phyloP scores from a whole-genome alignment of 163 green algal genomes.

The Volvox carteri region DNA sequence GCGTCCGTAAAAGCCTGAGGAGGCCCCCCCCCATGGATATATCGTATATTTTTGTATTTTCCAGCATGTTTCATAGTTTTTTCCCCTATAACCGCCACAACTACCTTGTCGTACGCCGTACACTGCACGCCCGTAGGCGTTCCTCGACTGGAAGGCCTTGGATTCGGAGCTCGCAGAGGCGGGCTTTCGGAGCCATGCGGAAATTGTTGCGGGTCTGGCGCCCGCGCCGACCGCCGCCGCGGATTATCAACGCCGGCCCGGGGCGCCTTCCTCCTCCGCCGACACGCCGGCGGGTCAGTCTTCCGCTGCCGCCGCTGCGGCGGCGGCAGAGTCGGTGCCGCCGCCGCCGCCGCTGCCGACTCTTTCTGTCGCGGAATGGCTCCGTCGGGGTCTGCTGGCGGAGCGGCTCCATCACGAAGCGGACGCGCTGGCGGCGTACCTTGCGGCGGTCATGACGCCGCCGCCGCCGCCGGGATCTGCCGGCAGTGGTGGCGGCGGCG shows the following conservation, averaged over 20 bases:
- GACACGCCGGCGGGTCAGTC: background rate
- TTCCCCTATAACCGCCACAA: too few relatives aligned
- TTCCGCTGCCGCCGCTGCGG: conserved; percentile 16
- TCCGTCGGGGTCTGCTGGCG: conserved; percentile 73
- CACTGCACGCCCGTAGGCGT: conserved; percentile 53
- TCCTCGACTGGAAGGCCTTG: conserved; percentile 75
- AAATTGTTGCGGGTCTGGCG: conserved; percentile 20
- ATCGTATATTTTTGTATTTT: too few relatives aligned
- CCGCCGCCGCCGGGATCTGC: background rate
- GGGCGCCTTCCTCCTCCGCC: background rate
- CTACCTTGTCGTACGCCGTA: too few relatives aligned
- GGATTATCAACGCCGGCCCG: conserved; percentile 4
- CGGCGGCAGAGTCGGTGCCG: background rate
- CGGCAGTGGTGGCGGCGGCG: background rate
- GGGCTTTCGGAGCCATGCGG: conserved; percentile 41
- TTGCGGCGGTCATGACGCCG: conserved; percentile 34
- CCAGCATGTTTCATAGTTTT: too few relatives aligned
- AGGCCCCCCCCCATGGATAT: too few relatives aligned
- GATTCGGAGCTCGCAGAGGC: conserved; percentile 61
- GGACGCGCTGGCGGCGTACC: conserved; percentile 67
- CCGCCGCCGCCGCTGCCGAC: conserved; percentile 34
- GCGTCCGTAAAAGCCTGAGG: too few relatives aligned
- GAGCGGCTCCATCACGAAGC: conserved; percentile 77
- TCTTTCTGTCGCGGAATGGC: conserved; percentile 61
- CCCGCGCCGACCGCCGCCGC: background rate